Evolutionary conservation across 345 rosid species (phyloP).

Genomic region (Pistacia vera): DNA sequence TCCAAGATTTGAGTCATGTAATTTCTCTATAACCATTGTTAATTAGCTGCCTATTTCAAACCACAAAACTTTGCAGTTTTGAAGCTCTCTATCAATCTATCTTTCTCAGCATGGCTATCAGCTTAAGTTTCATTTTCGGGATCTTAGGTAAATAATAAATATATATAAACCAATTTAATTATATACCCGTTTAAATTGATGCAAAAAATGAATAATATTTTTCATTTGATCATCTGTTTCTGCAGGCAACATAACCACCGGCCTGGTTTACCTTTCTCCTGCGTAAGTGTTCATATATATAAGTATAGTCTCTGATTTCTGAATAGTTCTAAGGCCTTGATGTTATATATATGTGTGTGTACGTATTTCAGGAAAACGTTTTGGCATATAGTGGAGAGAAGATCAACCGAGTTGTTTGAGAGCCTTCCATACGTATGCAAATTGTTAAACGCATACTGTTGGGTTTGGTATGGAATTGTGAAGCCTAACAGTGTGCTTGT

Average conservation of each 20-base stretch:
- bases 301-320: no score
- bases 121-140: constrained; percentile 34
- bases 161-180: neutral
- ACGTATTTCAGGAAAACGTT: constrained; percentile 55
- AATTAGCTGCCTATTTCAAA: neutral
- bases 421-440: constrained; percentile 72
- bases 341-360: no score
- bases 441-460: constrained; percentile 60
- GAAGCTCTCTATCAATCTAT: neutral
- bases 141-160: constrained; percentile 36
- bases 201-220: neutral
- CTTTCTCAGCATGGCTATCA: constrained; percentile 25
- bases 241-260: constrained; percentile 67
- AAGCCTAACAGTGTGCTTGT: constrained; percentile 71
- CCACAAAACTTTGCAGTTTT: neutral
- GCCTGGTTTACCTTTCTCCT: constrained; percentile 74
- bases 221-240: constrained; percentile 9
- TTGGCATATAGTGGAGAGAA: constrained; percentile 60
- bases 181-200: neutral
- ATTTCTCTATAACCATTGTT: no score
- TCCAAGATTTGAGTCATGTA: no score
- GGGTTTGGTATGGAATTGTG: constrained; percentile 69
- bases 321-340: neutral
- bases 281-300: constrained; percentile 63
- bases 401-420: constrained; percentile 81